Evolutionary conservation across 2,329 filamentous ascomycete species (phyloP).

Genomic region (Hypomyces perniciosus): DNA sequence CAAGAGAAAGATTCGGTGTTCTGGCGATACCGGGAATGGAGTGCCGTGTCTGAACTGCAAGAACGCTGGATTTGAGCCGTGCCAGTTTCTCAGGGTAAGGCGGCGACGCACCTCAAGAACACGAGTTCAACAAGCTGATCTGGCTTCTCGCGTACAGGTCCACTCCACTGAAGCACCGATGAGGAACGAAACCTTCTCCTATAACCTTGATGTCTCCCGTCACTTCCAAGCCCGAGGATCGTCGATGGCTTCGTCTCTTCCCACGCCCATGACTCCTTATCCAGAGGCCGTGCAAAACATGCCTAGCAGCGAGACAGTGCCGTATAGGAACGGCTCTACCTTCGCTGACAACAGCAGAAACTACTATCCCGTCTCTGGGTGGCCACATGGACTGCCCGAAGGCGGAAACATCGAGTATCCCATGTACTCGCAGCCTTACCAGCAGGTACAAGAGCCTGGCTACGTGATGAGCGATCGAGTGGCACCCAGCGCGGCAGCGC

Average conservation of each 20-base stretch:
- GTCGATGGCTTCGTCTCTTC: conserved; percentile 6
- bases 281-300: conserved; percentile 15
- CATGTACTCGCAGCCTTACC: conserved; percentile 18
- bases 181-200: conserved; percentile 23
- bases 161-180: conserved; percentile 26
- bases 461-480: conserved; percentile 25
- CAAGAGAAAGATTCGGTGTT: conserved; percentile 92
- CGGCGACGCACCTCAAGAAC: background rate
- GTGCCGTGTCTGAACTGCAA: conserved; percentile 78
- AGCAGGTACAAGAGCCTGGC: conserved; percentile 17
- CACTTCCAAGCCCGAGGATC: conserved; percentile 24
- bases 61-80: conserved; percentile 62
- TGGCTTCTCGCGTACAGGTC: conserved; percentile 20
- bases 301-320: conserved; percentile 14
- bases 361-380: conserved; percentile 21
- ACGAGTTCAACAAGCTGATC: conserved; percentile 4
- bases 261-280: conserved; percentile 14
- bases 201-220: conserved; percentile 27
- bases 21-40: conserved; percentile 73
- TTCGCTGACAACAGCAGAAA: conserved; percentile 21
- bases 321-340: conserved; percentile 18
- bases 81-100: conserved; percentile 74
- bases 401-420: conserved; percentile 21
- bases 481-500: conserved; percentile 7
- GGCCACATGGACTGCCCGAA: conserved; percentile 22